These are phyloP conservation scores for Abrus pulchellus DNA, from an alignment of 306 rosid genomes.

Conservation along the genomic window DNA sequence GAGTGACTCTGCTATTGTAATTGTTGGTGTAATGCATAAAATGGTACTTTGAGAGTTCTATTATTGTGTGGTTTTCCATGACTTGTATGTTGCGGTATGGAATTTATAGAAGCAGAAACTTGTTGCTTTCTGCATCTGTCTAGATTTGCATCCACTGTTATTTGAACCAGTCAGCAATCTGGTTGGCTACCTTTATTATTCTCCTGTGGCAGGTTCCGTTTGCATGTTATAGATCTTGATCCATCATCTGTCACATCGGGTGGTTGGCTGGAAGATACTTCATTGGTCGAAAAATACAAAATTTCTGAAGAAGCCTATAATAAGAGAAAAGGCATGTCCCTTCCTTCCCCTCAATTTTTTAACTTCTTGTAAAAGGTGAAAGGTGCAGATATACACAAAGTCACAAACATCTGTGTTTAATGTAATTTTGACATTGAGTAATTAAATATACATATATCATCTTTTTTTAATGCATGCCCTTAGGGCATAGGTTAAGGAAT, in stretches of 20 bases:
- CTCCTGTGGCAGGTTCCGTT: constrained; percentile 64
- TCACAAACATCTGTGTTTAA: neutral
- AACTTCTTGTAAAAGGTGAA: neutral
- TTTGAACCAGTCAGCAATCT: no score
- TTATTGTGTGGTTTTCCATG: neutral
- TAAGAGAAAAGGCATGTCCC: constrained; percentile 73
- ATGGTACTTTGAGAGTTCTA: neutral
- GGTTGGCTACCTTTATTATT: neutral
- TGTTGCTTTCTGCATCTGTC: no score
- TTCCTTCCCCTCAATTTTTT: neutral
- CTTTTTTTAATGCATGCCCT: no score
- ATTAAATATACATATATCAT: no score
- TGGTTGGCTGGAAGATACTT: constrained; percentile 97
- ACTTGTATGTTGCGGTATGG: no score
- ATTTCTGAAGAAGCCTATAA: constrained; percentile 88
- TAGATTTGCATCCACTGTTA: no score
- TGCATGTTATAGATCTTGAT: constrained; percentile 85
- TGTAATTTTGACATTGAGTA: constrained; percentile 27
- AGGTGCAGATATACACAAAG: neutral
- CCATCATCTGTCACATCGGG: constrained; percentile 92
- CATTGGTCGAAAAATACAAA: constrained; percentile 82
- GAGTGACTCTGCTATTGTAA: no score
- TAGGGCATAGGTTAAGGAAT: no score
- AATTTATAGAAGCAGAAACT: no score
- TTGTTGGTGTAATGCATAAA: no score